Percentiles rank a stretch among this genome's conserved stretches.
Evolutionary conservation across 1,284 basidiomycete genomes (phyloP).

Genomic region (Heterobasidion irregulare): DNA sequence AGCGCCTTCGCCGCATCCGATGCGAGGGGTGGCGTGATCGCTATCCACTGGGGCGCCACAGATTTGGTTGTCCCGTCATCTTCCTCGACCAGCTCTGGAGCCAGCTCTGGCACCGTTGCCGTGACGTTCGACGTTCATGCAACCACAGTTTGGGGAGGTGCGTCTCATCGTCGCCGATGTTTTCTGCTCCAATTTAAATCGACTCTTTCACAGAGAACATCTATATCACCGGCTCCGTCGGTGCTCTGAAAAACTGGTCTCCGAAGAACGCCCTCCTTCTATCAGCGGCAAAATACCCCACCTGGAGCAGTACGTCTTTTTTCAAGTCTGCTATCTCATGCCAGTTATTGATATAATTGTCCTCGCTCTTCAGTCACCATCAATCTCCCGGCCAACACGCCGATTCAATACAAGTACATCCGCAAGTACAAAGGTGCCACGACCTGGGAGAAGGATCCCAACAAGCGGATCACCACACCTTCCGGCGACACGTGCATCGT

Average conservation of each 20-base stretch:
- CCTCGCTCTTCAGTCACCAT: conserved; percentile 38
- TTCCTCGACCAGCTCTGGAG: conserved; percentile 28
- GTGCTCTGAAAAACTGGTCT: conserved; percentile 54
- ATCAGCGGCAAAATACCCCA: conserved; percentile 53
- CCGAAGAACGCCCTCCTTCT: conserved; percentile 50
- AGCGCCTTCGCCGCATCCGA: conserved; percentile 30
- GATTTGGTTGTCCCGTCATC: conserved; percentile 40
- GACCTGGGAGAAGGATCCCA: conserved; percentile 34
- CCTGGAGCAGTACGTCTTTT: conserved; percentile 40
- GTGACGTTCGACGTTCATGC: conserved; percentile 28
- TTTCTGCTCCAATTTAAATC: background rate
- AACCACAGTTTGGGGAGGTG: conserved; percentile 35
- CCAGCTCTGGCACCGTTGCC: conserved; percentile 31
- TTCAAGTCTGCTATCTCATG: conserved; percentile 12
- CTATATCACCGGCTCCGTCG: conserved; percentile 58
- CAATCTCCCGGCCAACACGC: conserved; percentile 41
- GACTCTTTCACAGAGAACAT: conserved; percentile 49
- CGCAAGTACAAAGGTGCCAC: conserved; percentile 19
- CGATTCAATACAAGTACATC: conserved; percentile 44
- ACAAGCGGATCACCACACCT: conserved; percentile 23
- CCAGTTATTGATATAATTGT: background rate
- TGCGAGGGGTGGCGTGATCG: conserved; percentile 22
- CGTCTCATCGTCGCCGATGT: background rate
- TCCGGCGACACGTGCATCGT: conserved; percentile 20
- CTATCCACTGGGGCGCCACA: conserved; percentile 58